Base-by-base conservation (phyloP, 108 stramenopile species). In the Fistulifera solaris region DNA sequence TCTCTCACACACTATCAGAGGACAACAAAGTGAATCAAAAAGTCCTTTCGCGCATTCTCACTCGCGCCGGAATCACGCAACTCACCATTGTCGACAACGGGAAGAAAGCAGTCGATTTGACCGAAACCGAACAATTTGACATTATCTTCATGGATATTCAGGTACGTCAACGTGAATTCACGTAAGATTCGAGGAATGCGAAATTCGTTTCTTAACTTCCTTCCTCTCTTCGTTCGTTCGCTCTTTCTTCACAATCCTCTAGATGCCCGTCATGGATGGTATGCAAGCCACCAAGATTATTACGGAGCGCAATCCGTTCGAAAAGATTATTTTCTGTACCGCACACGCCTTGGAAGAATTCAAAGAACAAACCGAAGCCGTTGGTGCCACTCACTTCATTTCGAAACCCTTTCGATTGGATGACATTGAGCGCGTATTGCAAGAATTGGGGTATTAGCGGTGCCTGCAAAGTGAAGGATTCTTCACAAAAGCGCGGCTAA, bases 261-360 rank as follows among this genome's bases (percentile, higher is more conserved):
- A n/a, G 42, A 77, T 77, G 76, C 76, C 76, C 7, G 46, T 69
- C 14, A 72, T 77, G 76, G 67, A 66, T 46, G 76, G 76, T 0
- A n/a, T 71, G 27, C 62, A 77, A 26, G 68, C 68, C 25, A 55
- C 41, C 13, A 60, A 53, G 46, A 15, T 48, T 38, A 73, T 71
- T 19, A 18, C 47, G 28, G 40, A 59, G 12, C 47, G 4, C 2
- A n/a, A 24, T 35, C 41, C 58, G 2, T 22, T n/a, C 4, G 27
- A 63, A 7, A 66, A 61, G 65, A 46, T 71, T 28, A 54, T 71
- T 2, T 71, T 71, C 56, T 59, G 60, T n/a, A 72, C 71, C 12
- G 71, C 71, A 1, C 58, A 72, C 48, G 71, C 44, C 2, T 27
- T 56, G 44, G 62, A 62, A 8, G 50, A 62, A 5, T 61, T 67